Conservation (phyloP, 139 green algal species). For the Spirogloea muscicola region DNA sequence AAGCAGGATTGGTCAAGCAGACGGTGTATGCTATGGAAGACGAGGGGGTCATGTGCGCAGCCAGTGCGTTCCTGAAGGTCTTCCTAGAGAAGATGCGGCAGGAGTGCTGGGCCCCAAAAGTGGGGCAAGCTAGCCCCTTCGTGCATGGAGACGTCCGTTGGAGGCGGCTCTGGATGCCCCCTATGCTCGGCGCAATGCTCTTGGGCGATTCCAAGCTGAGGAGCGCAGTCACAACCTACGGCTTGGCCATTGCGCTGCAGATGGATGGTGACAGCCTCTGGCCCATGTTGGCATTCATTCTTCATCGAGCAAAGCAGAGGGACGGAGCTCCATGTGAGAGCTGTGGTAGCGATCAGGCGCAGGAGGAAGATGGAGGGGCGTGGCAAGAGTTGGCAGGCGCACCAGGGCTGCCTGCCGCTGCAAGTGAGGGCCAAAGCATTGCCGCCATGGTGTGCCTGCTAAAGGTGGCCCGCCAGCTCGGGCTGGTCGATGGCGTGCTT, state of each 20-base stretch:
- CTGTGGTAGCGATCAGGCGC: too few species aligned
- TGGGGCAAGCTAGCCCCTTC: too few species aligned
- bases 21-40: conserved; percentile 50
- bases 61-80: conserved; percentile 22
- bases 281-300: conserved; percentile 54
- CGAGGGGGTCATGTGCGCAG: conserved; percentile 33
- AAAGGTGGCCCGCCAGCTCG: conserved; percentile 58
- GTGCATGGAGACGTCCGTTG: conserved; percentile 51
- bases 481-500: conserved; percentile 57
- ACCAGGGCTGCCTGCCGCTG: too few species aligned
- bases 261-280: conserved; percentile 54
- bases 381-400: too few species aligned
- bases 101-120: conserved; percentile 22
- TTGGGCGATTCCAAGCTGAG: conserved; percentile 46
- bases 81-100: conserved; percentile 28
- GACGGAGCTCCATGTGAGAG: too few species aligned
- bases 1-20: not conserved
- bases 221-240: conserved; percentile 59
- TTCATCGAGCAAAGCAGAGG: too few species aligned
- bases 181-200: conserved; percentile 57
- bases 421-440: conserved; percentile 23
- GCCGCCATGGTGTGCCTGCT: conserved; percentile 65
- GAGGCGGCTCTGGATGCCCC: conserved; percentile 58
- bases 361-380: too few species aligned
- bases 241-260: conserved; percentile 61